A percentile compares a stretch with the other conserved stretches of the same genome.
Evolutionary conservation across 1,284 basidiomycete genomes (phyloP).

Genomic region (Apiotrichum mycotoxinovorans): DNA sequence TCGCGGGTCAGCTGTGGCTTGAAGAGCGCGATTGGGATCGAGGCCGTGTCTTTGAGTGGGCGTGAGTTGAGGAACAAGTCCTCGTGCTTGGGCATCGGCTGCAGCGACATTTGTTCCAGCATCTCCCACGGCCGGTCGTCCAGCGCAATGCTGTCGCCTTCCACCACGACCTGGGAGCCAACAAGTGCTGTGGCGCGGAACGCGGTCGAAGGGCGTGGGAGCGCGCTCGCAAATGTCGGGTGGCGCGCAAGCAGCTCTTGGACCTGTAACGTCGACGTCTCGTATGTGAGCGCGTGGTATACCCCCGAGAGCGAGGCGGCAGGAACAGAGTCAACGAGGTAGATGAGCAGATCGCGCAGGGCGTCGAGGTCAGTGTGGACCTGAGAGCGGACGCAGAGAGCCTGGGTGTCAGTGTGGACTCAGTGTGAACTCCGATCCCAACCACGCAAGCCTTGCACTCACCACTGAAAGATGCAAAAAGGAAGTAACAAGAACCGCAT

Average conservation of each 20-base stretch:
- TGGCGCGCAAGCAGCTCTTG: constrained; percentile 20
- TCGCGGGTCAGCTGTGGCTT: constrained; percentile 39
- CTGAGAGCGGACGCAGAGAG: constrained; percentile 11
- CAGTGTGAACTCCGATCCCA: too few relatives aligned
- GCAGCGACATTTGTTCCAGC: constrained; percentile 37
- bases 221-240: constrained; percentile 22
- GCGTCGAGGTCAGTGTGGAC: constrained; percentile 12
- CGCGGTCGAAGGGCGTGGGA: constrained; percentile 28
- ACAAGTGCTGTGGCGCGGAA: constrained; percentile 31
- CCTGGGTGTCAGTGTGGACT: constrained; percentile 14
- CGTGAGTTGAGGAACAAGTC: constrained; percentile 32
- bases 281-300: constrained; percentile 30
- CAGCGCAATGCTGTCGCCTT: constrained; percentile 23
- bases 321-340: constrained; percentile 18
- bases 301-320: constrained; percentile 6
- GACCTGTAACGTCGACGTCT: constrained; percentile 21
- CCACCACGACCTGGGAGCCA: constrained; percentile 14
- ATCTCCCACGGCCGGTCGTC: constrained; percentile 49
- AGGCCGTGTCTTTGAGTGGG: constrained; percentile 34
- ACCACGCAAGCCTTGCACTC: constrained; percentile 16
- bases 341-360: constrained; percentile 32
- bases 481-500: constrained; percentile 29
- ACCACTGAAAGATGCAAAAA: constrained; percentile 34
- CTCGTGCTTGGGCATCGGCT: constrained; percentile 17
- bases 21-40: constrained; percentile 40